These are phyloP conservation scores for Sclerotiophoma versabilis DNA, from an alignment of 2,329 filamentous ascomycete species.

Conservation along the genomic window DNA sequence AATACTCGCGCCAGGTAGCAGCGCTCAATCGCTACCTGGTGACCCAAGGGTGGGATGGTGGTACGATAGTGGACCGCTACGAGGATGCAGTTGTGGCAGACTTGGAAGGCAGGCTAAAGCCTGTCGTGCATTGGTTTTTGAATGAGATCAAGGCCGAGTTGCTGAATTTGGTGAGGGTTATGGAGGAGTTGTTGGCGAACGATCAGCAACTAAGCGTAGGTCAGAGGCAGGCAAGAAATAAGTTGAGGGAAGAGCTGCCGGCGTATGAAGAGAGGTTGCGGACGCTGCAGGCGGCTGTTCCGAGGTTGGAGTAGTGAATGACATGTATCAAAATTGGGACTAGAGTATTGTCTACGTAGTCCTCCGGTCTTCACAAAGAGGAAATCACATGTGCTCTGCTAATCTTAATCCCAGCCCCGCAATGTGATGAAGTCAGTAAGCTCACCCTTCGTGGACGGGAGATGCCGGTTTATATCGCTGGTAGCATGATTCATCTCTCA, in stretches of 20 bases:
- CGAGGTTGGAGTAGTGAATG: background rate
- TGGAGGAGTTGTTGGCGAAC: slow-evolving; percentile 10
- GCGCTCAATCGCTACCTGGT: slow-evolving; percentile 9
- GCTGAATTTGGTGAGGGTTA: slow-evolving; percentile 10
- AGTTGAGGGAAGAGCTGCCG: slow-evolving; percentile 3
- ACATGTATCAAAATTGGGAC: background rate
- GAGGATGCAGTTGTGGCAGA: slow-evolving; percentile 8
- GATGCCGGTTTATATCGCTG: too few relatives aligned
- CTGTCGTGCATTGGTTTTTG: slow-evolving; percentile 12
- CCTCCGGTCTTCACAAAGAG: too few relatives aligned
- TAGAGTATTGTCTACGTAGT: too few relatives aligned
- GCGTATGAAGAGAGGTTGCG: slow-evolving; percentile 7
- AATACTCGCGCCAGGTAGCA: slow-evolving; percentile 9
- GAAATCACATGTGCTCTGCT: too few relatives aligned
- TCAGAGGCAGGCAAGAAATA: slow-evolving; percentile 8
- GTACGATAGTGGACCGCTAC: slow-evolving; percentile 13
- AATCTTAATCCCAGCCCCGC: too few relatives aligned
- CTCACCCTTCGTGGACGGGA: too few relatives aligned
- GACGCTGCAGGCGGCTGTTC: background rate
- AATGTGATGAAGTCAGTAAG: too few relatives aligned
- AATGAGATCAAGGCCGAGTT: slow-evolving; percentile 12
- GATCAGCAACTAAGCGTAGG: slow-evolving; percentile 13
- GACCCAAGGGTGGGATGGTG: slow-evolving; percentile 6
- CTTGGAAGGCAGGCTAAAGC: slow-evolving; percentile 2
- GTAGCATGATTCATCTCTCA: too few relatives aligned